Evolutionary conservation across 495 filamentous ascomycete species (phyloP), one percentile per base, ranked within the genome.

Genomic region (Apodospora peruviana): DNA sequence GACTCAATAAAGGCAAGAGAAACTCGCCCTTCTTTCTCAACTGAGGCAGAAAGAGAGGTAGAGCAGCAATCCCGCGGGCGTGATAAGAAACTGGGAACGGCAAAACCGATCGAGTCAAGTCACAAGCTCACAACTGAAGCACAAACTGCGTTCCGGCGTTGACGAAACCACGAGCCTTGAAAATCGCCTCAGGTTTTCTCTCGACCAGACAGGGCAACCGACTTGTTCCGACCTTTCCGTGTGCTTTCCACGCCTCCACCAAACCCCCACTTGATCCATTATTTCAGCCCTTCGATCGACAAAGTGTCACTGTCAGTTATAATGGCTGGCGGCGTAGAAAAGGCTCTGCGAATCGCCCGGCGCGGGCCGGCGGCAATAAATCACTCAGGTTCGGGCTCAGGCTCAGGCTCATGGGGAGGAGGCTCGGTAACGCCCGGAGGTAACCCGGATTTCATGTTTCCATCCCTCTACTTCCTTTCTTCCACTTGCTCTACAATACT

Each of bases 261-360:
- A 7, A 32, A 32, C 27, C 27, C 27, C 27, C 27, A 32, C 27
- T 32, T 32, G 7, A 32, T 7, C 7, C 7, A 14, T 32, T 32
- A 7, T 32, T 14, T 32, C 27, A 14, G 27, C 11, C n/a, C 14
- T 2, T 17, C 44, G 10, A 16, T 7, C 18, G 11, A 8, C 25
- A 21, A 20, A 11, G 17, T 20, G 1, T 16, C 2, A 3, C 27
- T 43, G 12, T 32, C 43, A 21, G 27, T 17, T 38, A 12, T 12
- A 37, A 46, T 46, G 44, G 29, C 44, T 34, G n/a, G 16, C 14
- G 44, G 44, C 22, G 7, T 46, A 21, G 24, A 48, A 48, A 48
- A 27, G 9, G 45, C 45, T 8, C 37, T 48, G 36, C 35, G 37
- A 4, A 23, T 47, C 20, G 35, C 45, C 21, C 45, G 45, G 14